Evolutionary conservation across 1,284 basidiomycete genomes (phyloP), one percentile per base, ranked within the genome.

Genomic region (Mycosarcoma maydis): DNA sequence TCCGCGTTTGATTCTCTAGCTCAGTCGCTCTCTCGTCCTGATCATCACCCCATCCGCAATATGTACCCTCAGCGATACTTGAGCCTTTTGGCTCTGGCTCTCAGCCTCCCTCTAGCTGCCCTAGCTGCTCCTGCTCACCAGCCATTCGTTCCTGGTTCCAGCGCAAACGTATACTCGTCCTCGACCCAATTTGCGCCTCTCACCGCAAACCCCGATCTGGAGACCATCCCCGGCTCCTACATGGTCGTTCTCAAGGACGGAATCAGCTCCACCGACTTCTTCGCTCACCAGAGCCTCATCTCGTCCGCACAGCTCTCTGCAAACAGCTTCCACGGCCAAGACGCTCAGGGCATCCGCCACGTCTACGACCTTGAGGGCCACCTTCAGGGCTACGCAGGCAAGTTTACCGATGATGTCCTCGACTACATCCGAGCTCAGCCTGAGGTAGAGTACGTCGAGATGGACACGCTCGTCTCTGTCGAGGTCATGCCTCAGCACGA

Each of bases 391-490:
- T 93, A 94, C 85, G 87, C 94, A 41, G 95, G 94, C 51, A 86
- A 85, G 77, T 97, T 99, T 86, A 87, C 89, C 32, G 83, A 87
- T 38, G 83, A 84, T 45, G 89, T 90, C 36, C 82, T 99, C 64
- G 87, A 92, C 50, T 87, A 88, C 77, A 90, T 99, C 81, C 88
- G 95, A 52, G 83, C 86, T 44, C 87, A 90, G 85, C 94, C 94
- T 17, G 94, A 95, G 82, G 94, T 99, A 45, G 91, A 89, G 27
- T 95, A 90, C 80, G 86, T 99, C 61, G 96, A 99, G 85, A 87
- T 86, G 65, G 96, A 99, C 72, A 70, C 78, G n/a, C 52, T 73
- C 46, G 80, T 81, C 24, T 69, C 60, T 16, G 61, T 72, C 27
- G 65, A 69, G 48, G 73, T 78, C 65, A 73, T 80, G 61, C 73